Base-by-base conservation (phyloP, 2,329 filamentous ascomycete genomes). In the Clonostachys sp. region DNA sequence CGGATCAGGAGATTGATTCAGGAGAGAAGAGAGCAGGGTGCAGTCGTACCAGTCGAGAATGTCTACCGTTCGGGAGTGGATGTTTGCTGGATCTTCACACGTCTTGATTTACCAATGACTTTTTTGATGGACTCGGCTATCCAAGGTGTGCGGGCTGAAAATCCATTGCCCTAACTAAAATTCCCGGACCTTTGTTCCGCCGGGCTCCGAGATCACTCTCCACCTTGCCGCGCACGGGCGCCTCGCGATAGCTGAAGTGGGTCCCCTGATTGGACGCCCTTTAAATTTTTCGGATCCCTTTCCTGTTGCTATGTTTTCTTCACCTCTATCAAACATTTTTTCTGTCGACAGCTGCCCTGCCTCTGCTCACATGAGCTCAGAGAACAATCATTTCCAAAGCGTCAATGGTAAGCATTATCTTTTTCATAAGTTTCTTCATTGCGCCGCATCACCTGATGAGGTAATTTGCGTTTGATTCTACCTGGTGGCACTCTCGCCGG, bases 391-490 rank as follows among this genome's bases (percentile, higher is more conserved):
- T 30, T 30, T 30, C 9, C 24, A 30, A n/a, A 24, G 17, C 14
- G 30, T 30, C 13, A 62, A 17, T 54, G 45, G 40, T 47, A 43
- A 47, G 40, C 40, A 42, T 40, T 43, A 20, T 12, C 47, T 45
- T 42, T 42, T 44, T 51, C 34, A 51, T 34, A 46, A 48, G 43
- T 48, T 47, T 45, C 5, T 41, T 41, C 42, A 12, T 41, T 49
- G 36, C 48, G 52, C 50, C 41, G 34, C 33, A 20, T 39, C 49
- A 58, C 57, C 86, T 89, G 91, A 96, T 95, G 91, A 87, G 77
- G 88, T 67, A 96, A 96, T 96, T 96, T 96, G 91, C 91, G 91
- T 92, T 92, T 95, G 91, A 96, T 87, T 80, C 77, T 73, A 69
- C 70, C 70, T 75, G 83, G 83, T 91, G 90, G 89, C 78, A 74